Evolutionary conservation across 495 filamentous ascomycete genomes (phyloP), one percentile per base, ranked within the genome.

Genomic region (Lepidopterella palustris): DNA sequence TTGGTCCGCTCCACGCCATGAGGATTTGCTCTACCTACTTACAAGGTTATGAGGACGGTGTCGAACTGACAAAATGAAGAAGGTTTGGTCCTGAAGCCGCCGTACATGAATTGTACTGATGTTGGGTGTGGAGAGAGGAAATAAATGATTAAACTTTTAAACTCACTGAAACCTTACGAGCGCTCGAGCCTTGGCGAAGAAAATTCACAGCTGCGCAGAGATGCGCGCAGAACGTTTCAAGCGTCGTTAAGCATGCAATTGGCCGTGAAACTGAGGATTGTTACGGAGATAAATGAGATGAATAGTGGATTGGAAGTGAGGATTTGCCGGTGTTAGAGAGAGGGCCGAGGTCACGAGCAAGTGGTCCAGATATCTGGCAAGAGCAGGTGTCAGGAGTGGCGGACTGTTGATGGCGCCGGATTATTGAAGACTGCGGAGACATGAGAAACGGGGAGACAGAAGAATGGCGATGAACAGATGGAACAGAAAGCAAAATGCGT

Each of bases 1-100:
- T 60, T 45, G 64, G 57, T 24, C 57, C 60, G 28, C 60, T 61
- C 64, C 64, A 67, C 20, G 64, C 55, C 64, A 67, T 67, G 39
- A 32, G 52, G 49, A 35, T 45, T 13, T 3, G 27, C n/a, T 15
- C 35, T 42, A 15, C 18, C 35, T 42, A 42, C 13, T 18, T 42
- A 42, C 13, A 2, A 10, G 10, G 15, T 25, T 50, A 50, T 50
- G 23, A 50, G 47, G 26, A 50, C n/a, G 24, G 18, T 25, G 9
- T 13, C 18, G 13, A 2, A 18, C 2, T 2, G 9, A 42, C 3
- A 42, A 18, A 11, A 42, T 15, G 35, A 42, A 15, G 35, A 42
- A 18, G 35, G 13, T 42, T 42, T 42, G 10, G 18, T 42, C 3
- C n/a, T n/a, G n/a, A n/a, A n/a, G n/a, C n/a, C n/a, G n/a, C n/a